A percentile compares a stretch with the other conserved stretches of the same genome.
Evolutionary conservation across 495 filamentous ascomycete species (phyloP).

Genomic region (Xylaria intraflava): DNA sequence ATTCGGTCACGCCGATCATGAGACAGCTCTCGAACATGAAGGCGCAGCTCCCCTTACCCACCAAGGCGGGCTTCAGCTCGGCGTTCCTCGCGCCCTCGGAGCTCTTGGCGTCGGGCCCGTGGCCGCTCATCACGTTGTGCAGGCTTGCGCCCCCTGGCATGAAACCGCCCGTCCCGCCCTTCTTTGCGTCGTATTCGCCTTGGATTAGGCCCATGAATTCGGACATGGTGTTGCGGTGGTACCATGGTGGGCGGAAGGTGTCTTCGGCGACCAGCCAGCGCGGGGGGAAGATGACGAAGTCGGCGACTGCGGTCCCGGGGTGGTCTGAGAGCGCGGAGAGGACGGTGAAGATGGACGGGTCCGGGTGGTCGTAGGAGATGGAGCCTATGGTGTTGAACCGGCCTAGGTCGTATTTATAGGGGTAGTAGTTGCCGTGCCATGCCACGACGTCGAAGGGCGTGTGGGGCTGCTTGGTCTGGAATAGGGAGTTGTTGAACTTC

Average conservation of each 20-base stretch:
- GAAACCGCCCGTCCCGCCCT: conserved; percentile 48
- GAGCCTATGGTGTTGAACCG: conserved; percentile 73
- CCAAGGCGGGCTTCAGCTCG: conserved; percentile 48
- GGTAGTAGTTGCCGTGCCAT: conserved; percentile 75
- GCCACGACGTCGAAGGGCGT: conserved; percentile 77
- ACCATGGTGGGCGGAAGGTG: conserved; percentile 79
- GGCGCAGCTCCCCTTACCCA: conserved; percentile 53
- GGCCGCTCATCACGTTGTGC: conserved; percentile 55
- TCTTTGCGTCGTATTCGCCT: conserved; percentile 56
- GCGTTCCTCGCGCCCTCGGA: conserved; percentile 55
- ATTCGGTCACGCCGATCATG: conserved; percentile 90
- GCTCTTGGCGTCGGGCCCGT: conserved; percentile 55
- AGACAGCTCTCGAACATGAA: conserved; percentile 66
- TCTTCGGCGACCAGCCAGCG: conserved; percentile 72
- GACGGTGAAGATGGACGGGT: conserved; percentile 76
- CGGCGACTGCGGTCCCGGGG: conserved; percentile 66
- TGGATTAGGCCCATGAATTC: conserved; percentile 72
- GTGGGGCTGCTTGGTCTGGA: conserved; percentile 62
- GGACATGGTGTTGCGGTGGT: conserved; percentile 79
- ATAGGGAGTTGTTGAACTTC: conserved; percentile 77
- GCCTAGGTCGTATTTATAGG: conserved; percentile 78
- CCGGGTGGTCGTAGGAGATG: conserved; percentile 72
- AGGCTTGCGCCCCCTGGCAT: conserved; percentile 50
- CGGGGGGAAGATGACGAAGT: conserved; percentile 81
- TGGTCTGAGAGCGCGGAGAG: conserved; percentile 55